Evolutionary conservation across 345 rosid species (phyloP), one percentile per base, ranked within the genome.

Genomic region (Salix viminalis): DNA sequence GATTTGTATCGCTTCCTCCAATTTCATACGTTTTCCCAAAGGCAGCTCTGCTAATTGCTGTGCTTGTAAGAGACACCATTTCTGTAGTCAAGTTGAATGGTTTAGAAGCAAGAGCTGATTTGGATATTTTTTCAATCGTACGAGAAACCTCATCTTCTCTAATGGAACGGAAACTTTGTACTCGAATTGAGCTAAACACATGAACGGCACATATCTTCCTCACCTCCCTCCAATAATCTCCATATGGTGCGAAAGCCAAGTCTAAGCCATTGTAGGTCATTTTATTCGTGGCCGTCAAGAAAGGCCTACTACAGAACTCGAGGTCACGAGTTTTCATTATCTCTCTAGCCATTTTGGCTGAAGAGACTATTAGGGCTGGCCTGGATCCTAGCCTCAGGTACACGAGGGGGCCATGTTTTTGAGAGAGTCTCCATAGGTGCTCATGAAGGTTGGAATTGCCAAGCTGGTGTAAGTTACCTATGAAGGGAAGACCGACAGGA

Each of bases 391-490:
- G 80, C 15, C 77, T 74, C 30, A 88, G 26, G 34, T 79, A 82
- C 85, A 90, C 77, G 15, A 91, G 81, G 15, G 92, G 83, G 64
- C 93, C 93, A 72, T 85, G 84, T 65, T 81, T 83, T n/a, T 77
- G 73, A 4, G 94, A 90, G 14, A 91, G 87, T 0, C 77, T 69
- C 83, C 86, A 77, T 24, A 91, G 69, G 65, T 74, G 67, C 4
- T 7, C 65, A 71, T 86, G 89, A 21, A 75, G 81, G 72, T 66
- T 48, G 46, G 80, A 80, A 66, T 6, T 65, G 42, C 69, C 58
- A 65, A 90, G 76, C 61, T 85, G 90, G 73, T 82, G 88, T 12
- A 91, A 72, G 86, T 88, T 89, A 1, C 91, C 90, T 5, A 89
- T 80, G 28, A 88, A 58, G 0, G 89, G 89, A 68, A 89, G 85